A percentile compares a stretch with the other conserved stretches of the same genome.
Evolutionary conservation across 306 rosid species (phyloP).

Genomic region (Inga leiocalycina): DNA sequence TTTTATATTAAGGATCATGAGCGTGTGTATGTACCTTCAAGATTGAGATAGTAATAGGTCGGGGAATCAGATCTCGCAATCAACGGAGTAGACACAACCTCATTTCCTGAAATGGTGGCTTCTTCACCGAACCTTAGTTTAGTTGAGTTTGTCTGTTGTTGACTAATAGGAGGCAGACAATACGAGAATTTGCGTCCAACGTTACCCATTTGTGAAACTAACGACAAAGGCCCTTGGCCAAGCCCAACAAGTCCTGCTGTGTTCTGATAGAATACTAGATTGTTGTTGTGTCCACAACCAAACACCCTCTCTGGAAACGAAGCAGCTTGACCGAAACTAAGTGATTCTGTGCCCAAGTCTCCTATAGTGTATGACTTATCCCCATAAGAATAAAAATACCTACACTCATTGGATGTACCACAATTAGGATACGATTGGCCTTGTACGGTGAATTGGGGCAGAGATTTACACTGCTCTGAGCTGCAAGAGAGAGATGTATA

Average conservation of each 20-base stretch:
- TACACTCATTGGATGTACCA: not conserved
- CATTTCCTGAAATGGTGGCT: not conserved
- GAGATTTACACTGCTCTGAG: not conserved
- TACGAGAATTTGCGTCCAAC: constrained; percentile 18
- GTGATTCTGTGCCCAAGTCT: not conserved
- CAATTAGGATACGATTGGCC: not conserved
- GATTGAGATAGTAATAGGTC: too few relatives aligned
- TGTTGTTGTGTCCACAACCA: not conserved
- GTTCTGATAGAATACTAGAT: too few relatives aligned
- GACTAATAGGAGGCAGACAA: not conserved
- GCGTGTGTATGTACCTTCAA: too few relatives aligned
- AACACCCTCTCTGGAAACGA: not conserved
- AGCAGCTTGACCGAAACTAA: not conserved
- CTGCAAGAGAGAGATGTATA: not conserved
- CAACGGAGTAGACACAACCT: constrained; percentile 2
- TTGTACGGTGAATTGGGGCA: not conserved
- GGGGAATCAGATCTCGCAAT: not conserved
- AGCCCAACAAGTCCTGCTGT: constrained; percentile 25
- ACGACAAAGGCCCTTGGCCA: constrained; percentile 1
- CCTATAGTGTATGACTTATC: not conserved
- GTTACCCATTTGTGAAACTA: constrained; percentile 18
- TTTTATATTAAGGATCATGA: too few relatives aligned
- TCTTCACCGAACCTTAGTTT: not conserved
- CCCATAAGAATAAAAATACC: not conserved
- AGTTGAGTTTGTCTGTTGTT: not conserved